Base-by-base conservation (phyloP, 441 rosid genomes). In the Pelargonium cotyledonis region DNA sequence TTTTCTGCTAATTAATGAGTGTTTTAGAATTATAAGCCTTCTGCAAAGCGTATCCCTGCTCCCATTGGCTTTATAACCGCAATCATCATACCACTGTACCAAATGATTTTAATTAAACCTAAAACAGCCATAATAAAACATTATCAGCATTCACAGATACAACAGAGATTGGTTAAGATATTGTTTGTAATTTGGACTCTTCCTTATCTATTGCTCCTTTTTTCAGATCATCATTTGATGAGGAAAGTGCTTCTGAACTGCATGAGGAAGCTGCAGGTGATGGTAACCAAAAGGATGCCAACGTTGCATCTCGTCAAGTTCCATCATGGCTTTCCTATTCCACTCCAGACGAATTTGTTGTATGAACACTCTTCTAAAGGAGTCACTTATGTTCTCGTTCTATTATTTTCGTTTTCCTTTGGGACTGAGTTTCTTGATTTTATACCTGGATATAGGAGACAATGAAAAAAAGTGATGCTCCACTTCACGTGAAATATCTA, bases 311-410 rank as follows among this genome's bases (percentile, higher is more conserved):
- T 77, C 82, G 74, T 65, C 89, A 85, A 74, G 81, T 88, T 81
- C 97, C 97, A 38, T 73, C 80, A 63, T 95, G 98, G 98, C 95
- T 92, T 82, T 85, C 86, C 71, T 82, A 82, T 78, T 91, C 99
- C 63, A 84, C 83, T 62, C 99, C 98, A 6, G 99, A 95, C 82
- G 99, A 95, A 77, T 90, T 92, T 82, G 73, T 92, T 70, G 99
- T 95, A 88, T 49, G 87, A 69, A 61, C 71, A 70, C 61, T 75
- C 29, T 58, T 68, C 46, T 64, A 49, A 69, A 67, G 69, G 72
- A 63, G 68, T 75, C 65, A 73, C 51, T 68, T 21, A 67, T 72
- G 43, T 41, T 63, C 46, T 64, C 5, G 38, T 21, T 68, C 69
- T 47, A 38, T 69, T 57, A 19, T 31, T 61, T 67, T 64, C 72